Evolutionary conservation across 2,329 filamentous ascomycete genomes (phyloP).

Genomic region (Cercospora janseana): DNA sequence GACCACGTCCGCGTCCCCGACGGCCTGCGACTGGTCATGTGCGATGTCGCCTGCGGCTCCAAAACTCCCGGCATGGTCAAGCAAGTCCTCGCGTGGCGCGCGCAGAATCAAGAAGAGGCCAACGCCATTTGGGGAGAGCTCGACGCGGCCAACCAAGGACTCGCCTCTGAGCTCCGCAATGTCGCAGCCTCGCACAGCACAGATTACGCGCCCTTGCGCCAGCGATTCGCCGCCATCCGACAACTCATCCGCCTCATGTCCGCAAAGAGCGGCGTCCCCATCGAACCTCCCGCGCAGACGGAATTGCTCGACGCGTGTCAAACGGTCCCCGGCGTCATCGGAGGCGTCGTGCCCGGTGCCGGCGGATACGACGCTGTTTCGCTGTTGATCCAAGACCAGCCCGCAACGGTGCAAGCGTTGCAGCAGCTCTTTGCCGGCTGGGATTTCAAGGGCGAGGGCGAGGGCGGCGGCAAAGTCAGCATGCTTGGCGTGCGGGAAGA

Average conservation of each 20-base stretch:
- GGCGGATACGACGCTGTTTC: constrained; percentile 90
- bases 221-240: constrained; percentile 53
- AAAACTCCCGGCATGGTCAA: constrained; percentile 96
- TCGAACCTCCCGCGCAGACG: constrained; percentile 86
- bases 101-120: constrained; percentile 61
- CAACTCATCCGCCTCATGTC: constrained; percentile 75
- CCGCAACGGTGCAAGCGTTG: constrained; percentile 60
- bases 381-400: constrained; percentile 72
- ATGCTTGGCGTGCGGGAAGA: constrained; percentile 70
- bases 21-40: constrained; percentile 81
- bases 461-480: constrained; percentile 57
- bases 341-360: constrained; percentile 89
- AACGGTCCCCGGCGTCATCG: constrained; percentile 73
- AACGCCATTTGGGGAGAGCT: constrained; percentile 70
- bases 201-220: constrained; percentile 53
- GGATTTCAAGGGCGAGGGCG: constrained; percentile 48
- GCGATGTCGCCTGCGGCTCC: constrained; percentile 91
- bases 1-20: constrained; percentile 67
- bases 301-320: constrained; percentile 74
- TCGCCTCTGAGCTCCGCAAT: constrained; percentile 63
- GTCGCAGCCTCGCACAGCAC: constrained; percentile 50
- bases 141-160: constrained; percentile 68
- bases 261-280: constrained; percentile 69
- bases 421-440: constrained; percentile 64
- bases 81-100: constrained; percentile 79